A percentile compares a stretch with the other conserved stretches of the same genome.
Evolutionary conservation across 352 stramenopile genomes (phyloP).

Genomic region (Pythium grandisporangium): DNA sequence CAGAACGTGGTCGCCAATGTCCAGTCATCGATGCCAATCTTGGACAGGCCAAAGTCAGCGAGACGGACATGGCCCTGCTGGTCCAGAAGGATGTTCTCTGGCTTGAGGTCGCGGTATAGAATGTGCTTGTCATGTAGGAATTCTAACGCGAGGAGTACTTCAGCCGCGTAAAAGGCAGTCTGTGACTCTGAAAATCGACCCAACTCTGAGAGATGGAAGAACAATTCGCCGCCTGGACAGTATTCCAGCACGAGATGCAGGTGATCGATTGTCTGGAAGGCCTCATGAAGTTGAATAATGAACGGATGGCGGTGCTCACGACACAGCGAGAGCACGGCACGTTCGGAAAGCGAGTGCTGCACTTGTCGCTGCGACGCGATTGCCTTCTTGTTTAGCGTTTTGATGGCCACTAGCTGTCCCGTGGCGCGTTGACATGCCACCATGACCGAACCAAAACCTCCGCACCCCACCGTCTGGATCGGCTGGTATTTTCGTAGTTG

Average conservation of each 20-base stretch:
- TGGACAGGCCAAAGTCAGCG: constrained; percentile 87
- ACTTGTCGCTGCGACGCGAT: constrained; percentile 77
- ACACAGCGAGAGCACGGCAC: constrained; percentile 81
- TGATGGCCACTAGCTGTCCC: constrained; percentile 63
- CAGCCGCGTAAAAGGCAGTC: constrained; percentile 81
- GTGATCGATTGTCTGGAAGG: constrained; percentile 83
- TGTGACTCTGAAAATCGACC: constrained; percentile 71
- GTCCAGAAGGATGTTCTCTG: constrained; percentile 88
- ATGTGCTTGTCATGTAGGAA: constrained; percentile 64
- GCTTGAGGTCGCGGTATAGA: constrained; percentile 88
- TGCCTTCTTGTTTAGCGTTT: constrained; percentile 75
- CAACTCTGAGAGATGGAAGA: constrained; percentile 76
- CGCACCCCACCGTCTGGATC: constrained; percentile 72
- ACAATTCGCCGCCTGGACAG: constrained; percentile 69
- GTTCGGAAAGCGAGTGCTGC: constrained; percentile 79
- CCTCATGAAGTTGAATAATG: constrained; percentile 84
- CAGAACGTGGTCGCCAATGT: constrained; percentile 73
- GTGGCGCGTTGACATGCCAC: constrained; percentile 51
- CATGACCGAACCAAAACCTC: constrained; percentile 84
- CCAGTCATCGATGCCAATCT: constrained; percentile 53
- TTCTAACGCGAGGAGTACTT: constrained; percentile 79
- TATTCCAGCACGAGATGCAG: constrained; percentile 71
- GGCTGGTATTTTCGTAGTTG: constrained; percentile 71
- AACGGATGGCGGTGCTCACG: constrained; percentile 88
- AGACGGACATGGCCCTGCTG: constrained; percentile 80